Percentiles rank a stretch among this genome's conserved stretches.
phyloP scores from a whole-genome alignment of 208 protist genomes.

The Acanthamoeba castellanii region DNA sequence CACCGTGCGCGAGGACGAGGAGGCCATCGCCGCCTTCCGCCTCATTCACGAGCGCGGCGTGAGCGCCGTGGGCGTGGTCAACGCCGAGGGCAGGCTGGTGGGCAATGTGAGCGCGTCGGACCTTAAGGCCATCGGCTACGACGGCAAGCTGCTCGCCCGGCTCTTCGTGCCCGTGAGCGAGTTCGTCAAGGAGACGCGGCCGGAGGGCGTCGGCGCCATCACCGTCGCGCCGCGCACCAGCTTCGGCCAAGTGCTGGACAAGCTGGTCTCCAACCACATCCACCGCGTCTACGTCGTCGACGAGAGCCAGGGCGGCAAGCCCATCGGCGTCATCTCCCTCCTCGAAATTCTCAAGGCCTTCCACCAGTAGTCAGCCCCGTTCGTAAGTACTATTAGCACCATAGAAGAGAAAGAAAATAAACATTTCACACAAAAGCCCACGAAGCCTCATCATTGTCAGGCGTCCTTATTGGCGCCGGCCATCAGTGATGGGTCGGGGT shows the following conservation, averaged over 20 bases:
- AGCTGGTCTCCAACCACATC: conserved; percentile 33
- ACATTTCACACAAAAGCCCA: background rate
- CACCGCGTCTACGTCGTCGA: conserved; percentile 66
- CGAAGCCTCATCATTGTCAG: background rate
- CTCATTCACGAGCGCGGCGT: conserved; percentile 76
- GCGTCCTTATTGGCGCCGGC: background rate
- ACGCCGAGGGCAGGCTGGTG: conserved; percentile 25
- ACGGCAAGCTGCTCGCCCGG: conserved; percentile 15
- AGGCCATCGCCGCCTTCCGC: conserved; percentile 76
- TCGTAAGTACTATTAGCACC: too few relatives aligned
- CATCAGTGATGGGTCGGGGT: background rate
- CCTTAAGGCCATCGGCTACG: conserved; percentile 47
- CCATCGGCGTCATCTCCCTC: conserved; percentile 49
- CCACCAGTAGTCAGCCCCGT: background rate
- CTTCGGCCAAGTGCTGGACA: conserved; percentile 46
- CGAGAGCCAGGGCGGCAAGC: background rate
- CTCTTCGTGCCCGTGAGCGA: conserved; percentile 57
- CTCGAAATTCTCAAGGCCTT: conserved; percentile 56
- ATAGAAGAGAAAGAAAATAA: too few relatives aligned
- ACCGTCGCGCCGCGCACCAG: conserved; percentile 10
- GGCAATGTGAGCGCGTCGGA: conserved; percentile 61
- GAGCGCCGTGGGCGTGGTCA: conserved; percentile 60
- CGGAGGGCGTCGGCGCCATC: conserved; percentile 7
- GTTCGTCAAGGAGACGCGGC: conserved; percentile 20
- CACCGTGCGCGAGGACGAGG: conserved; percentile 38